Percentiles rank a stretch among this genome's conserved stretches.
Conservation (phyloP, 345 rosid species). For the Litchi chinensis region DNA sequence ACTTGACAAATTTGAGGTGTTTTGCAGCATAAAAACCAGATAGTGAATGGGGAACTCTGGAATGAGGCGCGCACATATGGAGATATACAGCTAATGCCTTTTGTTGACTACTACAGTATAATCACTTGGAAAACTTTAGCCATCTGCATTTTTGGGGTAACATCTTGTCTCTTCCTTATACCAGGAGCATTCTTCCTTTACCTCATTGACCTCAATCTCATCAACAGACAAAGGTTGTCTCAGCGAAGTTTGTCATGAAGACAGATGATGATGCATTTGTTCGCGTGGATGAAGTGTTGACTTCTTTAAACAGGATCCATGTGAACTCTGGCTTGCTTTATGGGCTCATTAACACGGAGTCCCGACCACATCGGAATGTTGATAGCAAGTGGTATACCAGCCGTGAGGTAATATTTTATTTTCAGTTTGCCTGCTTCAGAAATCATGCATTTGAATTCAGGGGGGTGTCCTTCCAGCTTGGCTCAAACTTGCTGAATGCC, state of each 20-base stretch:
- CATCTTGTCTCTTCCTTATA: slow-evolving; percentile 25
- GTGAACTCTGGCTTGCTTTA: slow-evolving; percentile 69
- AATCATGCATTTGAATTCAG: background rate
- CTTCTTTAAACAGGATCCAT: slow-evolving; percentile 63
- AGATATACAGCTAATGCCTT: slow-evolving; percentile 95
- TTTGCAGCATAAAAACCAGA: slow-evolving; percentile 90
- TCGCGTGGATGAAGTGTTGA: slow-evolving; percentile 84
- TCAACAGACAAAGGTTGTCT: slow-evolving; percentile 69
- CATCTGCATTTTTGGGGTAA: slow-evolving; percentile 96
- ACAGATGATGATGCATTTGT: slow-evolving; percentile 98
- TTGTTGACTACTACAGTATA: slow-evolving; percentile 94
- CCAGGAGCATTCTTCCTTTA: slow-evolving; percentile 19
- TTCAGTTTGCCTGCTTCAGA: background rate
- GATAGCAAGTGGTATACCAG: slow-evolving; percentile 98
- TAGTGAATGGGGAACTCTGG: slow-evolving; percentile 93
- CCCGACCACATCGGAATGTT: slow-evolving; percentile 75
- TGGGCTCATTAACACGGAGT: slow-evolving; percentile 85
- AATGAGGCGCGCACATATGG: slow-evolving; percentile 81
- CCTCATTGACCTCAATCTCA: slow-evolving; percentile 32
- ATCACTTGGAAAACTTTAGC: slow-evolving; percentile 98
- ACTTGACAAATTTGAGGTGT: slow-evolving; percentile 23
- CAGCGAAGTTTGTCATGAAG: slow-evolving; percentile 92
- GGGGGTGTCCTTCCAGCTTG: background rate
- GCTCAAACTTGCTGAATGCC: background rate
- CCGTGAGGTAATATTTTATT: slow-evolving; percentile 53